phyloP scores from a whole-genome alignment of 306 rosid genomes.

The Fagus sylvatica region DNA sequence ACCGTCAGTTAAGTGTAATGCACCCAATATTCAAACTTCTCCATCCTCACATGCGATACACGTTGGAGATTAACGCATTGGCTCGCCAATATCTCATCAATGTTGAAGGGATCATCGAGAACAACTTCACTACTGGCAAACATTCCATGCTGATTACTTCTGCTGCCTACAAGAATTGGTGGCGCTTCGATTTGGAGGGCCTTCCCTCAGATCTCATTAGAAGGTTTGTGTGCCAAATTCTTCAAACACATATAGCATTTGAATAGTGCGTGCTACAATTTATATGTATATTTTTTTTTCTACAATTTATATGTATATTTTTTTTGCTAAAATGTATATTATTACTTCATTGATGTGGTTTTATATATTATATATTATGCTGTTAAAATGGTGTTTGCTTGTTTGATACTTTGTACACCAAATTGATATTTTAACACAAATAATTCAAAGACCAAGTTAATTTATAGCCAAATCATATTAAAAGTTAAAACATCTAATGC shows the following conservation, averaged over 20 bases:
- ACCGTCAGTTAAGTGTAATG: conserved; percentile 89
- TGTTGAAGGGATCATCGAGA: conserved; percentile 76
- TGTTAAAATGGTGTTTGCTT: too few relatives aligned
- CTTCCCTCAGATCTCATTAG: conserved; percentile 88
- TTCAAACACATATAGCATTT: not conserved
- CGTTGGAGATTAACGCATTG: conserved; percentile 74
- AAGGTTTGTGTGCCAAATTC: conserved; percentile 37
- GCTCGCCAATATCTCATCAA: conserved; percentile 74
- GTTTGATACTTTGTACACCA: too few relatives aligned
- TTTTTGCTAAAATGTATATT: too few relatives aligned
- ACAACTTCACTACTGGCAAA: conserved; percentile 94
- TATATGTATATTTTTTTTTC: not conserved
- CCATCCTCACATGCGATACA: conserved; percentile 97
- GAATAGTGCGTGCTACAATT: too few relatives aligned
- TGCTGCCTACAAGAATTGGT: conserved; percentile 62
- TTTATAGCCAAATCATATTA: too few relatives aligned
- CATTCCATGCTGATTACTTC: conserved; percentile 82
- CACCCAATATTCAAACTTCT: conserved; percentile 86
- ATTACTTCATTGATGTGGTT: too few relatives aligned
- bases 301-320: too few relatives aligned
- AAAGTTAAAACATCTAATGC: too few relatives aligned
- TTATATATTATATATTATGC: too few relatives aligned
- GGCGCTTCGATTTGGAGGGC: conserved; percentile 86
- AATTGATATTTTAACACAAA: too few relatives aligned
- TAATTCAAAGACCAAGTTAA: too few relatives aligned